Evolutionary conservation across 1,284 basidiomycete species (phyloP), one percentile per base, ranked within the genome.

Genomic region (Golubevia pallescens): DNA sequence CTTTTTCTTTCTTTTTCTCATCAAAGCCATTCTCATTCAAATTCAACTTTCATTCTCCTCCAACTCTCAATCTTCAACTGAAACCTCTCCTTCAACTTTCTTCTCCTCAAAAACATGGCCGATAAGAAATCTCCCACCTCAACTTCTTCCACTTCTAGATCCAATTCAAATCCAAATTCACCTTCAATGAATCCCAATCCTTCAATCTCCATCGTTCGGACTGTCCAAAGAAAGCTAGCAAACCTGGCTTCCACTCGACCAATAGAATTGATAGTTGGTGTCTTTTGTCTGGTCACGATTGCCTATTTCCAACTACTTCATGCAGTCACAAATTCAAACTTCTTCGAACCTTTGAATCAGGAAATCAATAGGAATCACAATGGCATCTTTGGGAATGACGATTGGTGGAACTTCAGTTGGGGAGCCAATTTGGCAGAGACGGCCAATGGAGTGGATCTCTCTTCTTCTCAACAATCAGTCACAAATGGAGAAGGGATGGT

Each of bases 261-360:
- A 0, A 85, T 85, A 64, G 82, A 85, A 70, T 75, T 81, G 42
- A 80, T 85, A 59, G 80, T 85, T 23, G 61, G 70, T 38, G 73
- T 77, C 63, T 83, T 85, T 60, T 73, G 83, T 61, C 57, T 84
- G 23, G 80, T 78, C 61, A 85, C 82, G n/a, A 66, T 85, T 21
- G 81, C 81, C 58, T 85, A 85, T 71, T 85, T 85, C 62, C 78
- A 80, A 67, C 70, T 85, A 14, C 68, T 85, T 10, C 79, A 80
- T 64, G 82, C 82, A 16, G 68, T 84, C 60, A 76, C 79, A 1
- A 75, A 81, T 64, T 80, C 77, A 64, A 67, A 77, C 67, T 75
- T 83, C 70, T 74, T 56, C 54, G 34, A 48, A 48, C 42, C 42
- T 48, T 48, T 48, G 42, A 48, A 48, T 48, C 42, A 48, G 42